Conservation (phyloP, 306 rosid species). For the Glycyrrhiza uralensis region DNA sequence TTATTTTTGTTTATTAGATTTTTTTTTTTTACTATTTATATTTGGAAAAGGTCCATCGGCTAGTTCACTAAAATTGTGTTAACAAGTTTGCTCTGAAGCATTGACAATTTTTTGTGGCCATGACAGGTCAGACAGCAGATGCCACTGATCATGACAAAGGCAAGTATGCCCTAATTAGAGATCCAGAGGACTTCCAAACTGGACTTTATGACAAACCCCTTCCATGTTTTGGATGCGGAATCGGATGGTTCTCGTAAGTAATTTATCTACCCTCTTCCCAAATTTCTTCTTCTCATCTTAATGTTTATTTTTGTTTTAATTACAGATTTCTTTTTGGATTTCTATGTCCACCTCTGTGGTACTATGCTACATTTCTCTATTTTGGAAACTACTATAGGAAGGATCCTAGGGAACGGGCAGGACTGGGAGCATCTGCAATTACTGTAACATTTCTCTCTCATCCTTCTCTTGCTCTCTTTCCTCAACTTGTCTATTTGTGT, state of each 20-base stretch:
- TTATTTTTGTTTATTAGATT: too few relatives aligned
- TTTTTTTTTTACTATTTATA: too few relatives aligned
- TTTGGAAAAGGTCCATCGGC: too few relatives aligned
- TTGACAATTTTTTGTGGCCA: conserved; percentile 33
- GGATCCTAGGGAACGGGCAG: conserved; percentile 97
- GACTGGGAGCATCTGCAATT: conserved; percentile 93
- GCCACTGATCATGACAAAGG: conserved; percentile 57
- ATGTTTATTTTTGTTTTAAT: conserved; percentile 16
- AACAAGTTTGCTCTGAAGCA: conserved; percentile 26
- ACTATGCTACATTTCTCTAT: conserved; percentile 77
- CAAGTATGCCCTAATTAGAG: conserved; percentile 61
- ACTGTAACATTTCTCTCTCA: conserved; percentile 52
- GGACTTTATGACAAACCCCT: conserved; percentile 89
- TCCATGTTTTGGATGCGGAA: conserved; percentile 90
- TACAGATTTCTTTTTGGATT: conserved; percentile 85
- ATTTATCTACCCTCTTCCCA: background rate
- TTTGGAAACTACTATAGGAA: conserved; percentile 71
- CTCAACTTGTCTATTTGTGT: background rate
- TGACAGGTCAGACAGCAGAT: conserved; percentile 63
- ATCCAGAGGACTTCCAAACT: conserved; percentile 62
- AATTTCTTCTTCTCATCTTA: conserved; percentile 23
- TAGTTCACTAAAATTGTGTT: background rate
- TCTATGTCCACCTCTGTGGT: conserved; percentile 81
- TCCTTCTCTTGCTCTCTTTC: background rate
- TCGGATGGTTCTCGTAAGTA: conserved; percentile 99